These are phyloP conservation scores for Chimonanthus praecox DNA, from an alignment of 164 flowering plant species.

Conservation along the genomic window DNA sequence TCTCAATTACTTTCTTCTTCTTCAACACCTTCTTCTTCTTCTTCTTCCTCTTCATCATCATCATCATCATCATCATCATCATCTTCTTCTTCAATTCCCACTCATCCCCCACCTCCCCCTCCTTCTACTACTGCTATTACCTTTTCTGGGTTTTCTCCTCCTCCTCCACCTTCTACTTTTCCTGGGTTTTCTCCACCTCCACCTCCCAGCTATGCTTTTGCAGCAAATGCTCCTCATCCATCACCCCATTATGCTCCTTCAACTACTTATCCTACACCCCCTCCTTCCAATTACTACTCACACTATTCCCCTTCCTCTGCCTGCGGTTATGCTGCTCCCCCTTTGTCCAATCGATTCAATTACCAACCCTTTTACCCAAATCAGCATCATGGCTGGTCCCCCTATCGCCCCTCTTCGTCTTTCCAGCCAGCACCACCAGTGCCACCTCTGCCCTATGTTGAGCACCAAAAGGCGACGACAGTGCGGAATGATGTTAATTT, in stretches of 20 bases:
- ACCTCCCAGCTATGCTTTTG: background rate
- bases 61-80: conserved; percentile 6
- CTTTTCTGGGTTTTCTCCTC: conserved; percentile 5
- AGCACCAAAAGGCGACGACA: conserved; percentile 65
- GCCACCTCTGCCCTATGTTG: conserved; percentile 51
- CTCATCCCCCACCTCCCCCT: conserved; percentile 24
- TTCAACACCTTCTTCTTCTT: conserved; percentile 5
- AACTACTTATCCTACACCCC: conserved; percentile 17
- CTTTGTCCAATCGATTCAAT: conserved; percentile 22
- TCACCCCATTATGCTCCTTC: conserved; percentile 19
- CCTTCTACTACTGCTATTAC: conserved; percentile 13
- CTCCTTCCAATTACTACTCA: conserved; percentile 6
- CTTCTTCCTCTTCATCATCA: conserved; percentile 10
- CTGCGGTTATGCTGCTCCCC: conserved; percentile 14
- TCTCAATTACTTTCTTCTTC: conserved; percentile 14
- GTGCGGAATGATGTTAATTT: conserved; percentile 81
- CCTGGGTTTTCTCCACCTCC: background rate
- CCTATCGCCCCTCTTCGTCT: conserved; percentile 12
- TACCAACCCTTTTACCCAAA: conserved; percentile 22
- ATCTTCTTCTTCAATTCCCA: conserved; percentile 11
- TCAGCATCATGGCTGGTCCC: conserved; percentile 36
- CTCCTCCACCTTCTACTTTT: background rate
- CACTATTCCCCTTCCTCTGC: conserved; percentile 1
- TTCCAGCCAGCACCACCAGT: conserved; percentile 13
- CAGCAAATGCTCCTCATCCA: conserved; percentile 28